Evolutionary conservation across 176 grass and related monocot species (phyloP), one percentile per base, ranked within the genome.

Genomic region (Raddia distichophylla): DNA sequence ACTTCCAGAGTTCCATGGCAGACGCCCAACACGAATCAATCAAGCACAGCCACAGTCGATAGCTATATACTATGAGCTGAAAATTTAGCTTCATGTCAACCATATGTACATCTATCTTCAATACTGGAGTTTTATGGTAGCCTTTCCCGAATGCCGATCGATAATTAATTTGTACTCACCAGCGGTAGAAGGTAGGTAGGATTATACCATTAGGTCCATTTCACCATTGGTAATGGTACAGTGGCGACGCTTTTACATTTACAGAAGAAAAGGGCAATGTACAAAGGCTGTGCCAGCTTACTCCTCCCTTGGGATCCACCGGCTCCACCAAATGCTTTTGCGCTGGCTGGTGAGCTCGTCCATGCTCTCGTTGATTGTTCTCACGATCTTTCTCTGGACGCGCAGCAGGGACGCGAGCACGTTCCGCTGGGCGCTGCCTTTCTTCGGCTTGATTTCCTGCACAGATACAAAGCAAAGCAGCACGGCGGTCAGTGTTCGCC

Each of bases 261-360:
- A 81, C 59, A 68, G 53, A 64, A 75, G 64, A 71, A 64, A 44
- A 32, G 64, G 15, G 7, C 49, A 16, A 72, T 72, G 78, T 52
- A 77, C 83, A 75, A 13, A 32, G 19, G 19, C 27, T 37, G 67
- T 1, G 14, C 48, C 75, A 60, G 27, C 59, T 91, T 86, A 95
- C 58, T 99, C 88, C 80, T 98, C 96, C 76, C 60, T 89, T 1
- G 96, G 96, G 79, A 99, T 99, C 96, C 96, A 99, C 55, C 91
- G 82, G 89, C 96, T 95, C 96, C 96, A 99, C 93, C 96, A 99
- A 37, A 99, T 66, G 87, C 91, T 99, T 86, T 99, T 99, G 34
- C 91, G 73, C 85, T 89, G 76, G 72, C 58, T 80, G 67, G 61
- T 66, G 32, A 99, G 80, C 52, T 95, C 87, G 61, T 88, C 87